Base-by-base conservation (phyloP, 768 basidiomycete genomes). In the Podaxis rugospora region DNA sequence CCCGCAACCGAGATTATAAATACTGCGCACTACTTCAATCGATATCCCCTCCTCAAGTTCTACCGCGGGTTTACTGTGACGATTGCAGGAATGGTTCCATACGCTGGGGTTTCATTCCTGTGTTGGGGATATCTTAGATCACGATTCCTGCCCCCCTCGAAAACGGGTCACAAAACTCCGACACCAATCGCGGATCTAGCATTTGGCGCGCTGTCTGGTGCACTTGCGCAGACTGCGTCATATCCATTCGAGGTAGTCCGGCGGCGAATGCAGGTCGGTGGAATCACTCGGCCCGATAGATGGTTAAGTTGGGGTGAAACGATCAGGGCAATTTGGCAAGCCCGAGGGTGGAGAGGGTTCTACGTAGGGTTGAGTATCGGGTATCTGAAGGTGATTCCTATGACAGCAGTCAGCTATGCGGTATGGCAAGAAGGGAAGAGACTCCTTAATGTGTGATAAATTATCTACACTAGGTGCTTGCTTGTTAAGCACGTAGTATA, bases 41-140 rank as follows among this genome's bases (percentile, higher is more conserved):
- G 82, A 11, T 84, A 90, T 67, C 90, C 91, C 14, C 70, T 93
- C 55, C 81, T 95, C 58, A 92, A 95, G 68, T 94, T 98, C 75
- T 99, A 98, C 71, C 91, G 97, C 21, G 96, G 97, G n/a, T 98
- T 98, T 75, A 87, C 88, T 5, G 93, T 97, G 28, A 95, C 95
- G 21, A 74, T 98, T 40, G 72, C 85, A 11, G 96, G 97, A 49
- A 98, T 98, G 83, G 79, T 98, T 35, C 96, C 96, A 4, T 98
- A 98, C 67, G 93, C 95, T 2, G 96, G 96, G 18, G 92, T 93
- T 2, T 93, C 92, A 11, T 98, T 98, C 78, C 82, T 98, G 50
- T 87, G 89, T 35, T 98, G 93, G 89, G 95, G 91, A 44, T 88
- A 80, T 70, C 79, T 90, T 46, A 83, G 87, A 53, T 80, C 88